A percentile compares a stretch with the other conserved stretches of the same genome.
Conservation (phyloP, 208 protist genomes). For the Crithidia mellificae region DNA sequence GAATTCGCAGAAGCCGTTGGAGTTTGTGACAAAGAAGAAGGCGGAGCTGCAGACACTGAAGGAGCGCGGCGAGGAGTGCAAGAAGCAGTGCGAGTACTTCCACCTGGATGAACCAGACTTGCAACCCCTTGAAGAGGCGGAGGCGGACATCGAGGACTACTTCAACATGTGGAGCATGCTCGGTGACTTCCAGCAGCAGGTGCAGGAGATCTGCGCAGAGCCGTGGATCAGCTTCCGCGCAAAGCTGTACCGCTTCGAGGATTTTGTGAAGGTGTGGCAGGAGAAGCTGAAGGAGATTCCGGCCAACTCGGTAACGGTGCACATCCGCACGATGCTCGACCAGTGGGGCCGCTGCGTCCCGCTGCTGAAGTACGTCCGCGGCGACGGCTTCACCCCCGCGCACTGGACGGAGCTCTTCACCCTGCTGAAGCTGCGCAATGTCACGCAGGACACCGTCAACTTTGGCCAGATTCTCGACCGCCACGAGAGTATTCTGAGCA, state of each 20-base stretch:
- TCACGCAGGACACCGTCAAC: constrained; percentile 88
- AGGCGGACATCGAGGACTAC: constrained; percentile 87
- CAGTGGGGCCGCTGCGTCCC: constrained; percentile 81
- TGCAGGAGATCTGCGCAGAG: constrained; percentile 78
- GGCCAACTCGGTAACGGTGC: constrained; percentile 79
- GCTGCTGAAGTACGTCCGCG: constrained; percentile 92
- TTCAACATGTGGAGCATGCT: constrained; percentile 87
- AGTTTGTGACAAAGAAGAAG: constrained; percentile 81
- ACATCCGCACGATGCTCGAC: constrained; percentile 90
- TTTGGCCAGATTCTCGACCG: constrained; percentile 92
- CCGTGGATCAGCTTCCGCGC: constrained; percentile 94
- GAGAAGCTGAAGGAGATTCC: constrained; percentile 83
- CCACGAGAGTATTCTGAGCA: constrained; percentile 69
- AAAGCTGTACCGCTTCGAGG: constrained; percentile 94
- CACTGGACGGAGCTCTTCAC: constrained; percentile 96
- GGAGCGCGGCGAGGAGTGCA: constrained; percentile 65
- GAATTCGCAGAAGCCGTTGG: constrained; percentile 64
- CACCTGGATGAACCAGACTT: constrained; percentile 87
- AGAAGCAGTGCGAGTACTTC: constrained; percentile 93
- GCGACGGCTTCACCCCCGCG: constrained; percentile 94
- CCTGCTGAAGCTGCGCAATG: constrained; percentile 75
- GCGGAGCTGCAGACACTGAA: constrained; percentile 82
- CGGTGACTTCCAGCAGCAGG: constrained; percentile 83
- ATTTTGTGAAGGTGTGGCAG: constrained; percentile 94
- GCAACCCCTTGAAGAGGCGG: constrained; percentile 71